Evolutionary conservation across 257 asterid species (phyloP), one percentile per base, ranked within the genome.

Genomic region (Coffea canephora): DNA sequence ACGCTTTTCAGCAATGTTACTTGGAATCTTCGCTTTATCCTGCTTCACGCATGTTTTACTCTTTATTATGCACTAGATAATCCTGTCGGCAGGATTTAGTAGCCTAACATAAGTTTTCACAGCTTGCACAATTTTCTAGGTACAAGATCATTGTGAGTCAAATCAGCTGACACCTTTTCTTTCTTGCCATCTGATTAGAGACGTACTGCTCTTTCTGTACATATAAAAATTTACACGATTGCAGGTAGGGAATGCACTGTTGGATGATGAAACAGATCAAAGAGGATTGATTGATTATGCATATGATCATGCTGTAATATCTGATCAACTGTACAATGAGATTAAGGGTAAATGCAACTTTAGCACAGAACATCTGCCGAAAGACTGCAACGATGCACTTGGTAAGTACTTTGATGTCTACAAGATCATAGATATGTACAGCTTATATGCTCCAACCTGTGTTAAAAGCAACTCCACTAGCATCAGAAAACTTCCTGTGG

Each of bases 261-360:
- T 93, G 78, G 94, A 95, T 39, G 94, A 92, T 14, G 98, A 92
- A 75, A 83, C 90, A 4, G 99, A 93, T 81, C 93, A 91, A 19
- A 90, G 43, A 18, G 99, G 98, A 31, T 78, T 93, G 90, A 86
- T 95, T n/a, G 96, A 95, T 14, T 93, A 91, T 71, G 99, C 99
- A 48, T 95, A 97, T 93, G 88, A 89, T 77, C 99, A 95, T 69
- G 97, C 99, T 0, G 97, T 95, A 21, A 95, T 95, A 74, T 95
- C 99, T 0, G 97, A 95, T 74, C 18, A 39, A 25, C n/a, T 95
- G 78, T 90, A 90, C 78, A 15, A 72, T 0, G 84, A 88, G 15
- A 83, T 91, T 34, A 91, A 89, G 48, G 77, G 13, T 13, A 67
- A 55, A 6, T 95, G 99, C 87, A 79, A 95, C 69, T 95, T 95